These are phyloP conservation scores for Saccharomycopsis selenospora DNA, from an alignment of 805 yeast genomes.

Conservation along the genomic window DNA sequence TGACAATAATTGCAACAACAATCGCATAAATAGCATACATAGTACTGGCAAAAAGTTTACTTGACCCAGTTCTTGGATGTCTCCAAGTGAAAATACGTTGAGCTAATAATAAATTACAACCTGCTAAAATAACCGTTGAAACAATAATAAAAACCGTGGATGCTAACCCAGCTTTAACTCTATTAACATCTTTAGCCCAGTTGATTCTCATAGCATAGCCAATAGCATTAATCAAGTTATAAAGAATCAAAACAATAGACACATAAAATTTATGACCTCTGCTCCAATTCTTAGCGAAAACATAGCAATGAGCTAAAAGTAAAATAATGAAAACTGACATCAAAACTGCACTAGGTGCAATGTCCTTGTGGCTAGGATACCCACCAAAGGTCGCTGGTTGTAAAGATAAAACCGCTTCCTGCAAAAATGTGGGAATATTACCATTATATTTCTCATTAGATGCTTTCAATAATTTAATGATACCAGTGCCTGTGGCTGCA, in stretches of 20 bases:
- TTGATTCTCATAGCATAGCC: conserved; percentile 53
- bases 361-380: conserved; percentile 46
- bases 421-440: conserved; percentile 35
- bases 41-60: conserved; percentile 39
- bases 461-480: conserved; percentile 29
- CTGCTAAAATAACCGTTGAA: conserved; percentile 51
- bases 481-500: conserved; percentile 47
- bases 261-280: conserved; percentile 58
- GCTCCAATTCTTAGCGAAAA: conserved; percentile 41
- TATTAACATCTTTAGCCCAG: conserved; percentile 50
- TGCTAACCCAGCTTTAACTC: conserved; percentile 45
- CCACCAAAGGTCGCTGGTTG: conserved; percentile 57
- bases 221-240: conserved; percentile 44
- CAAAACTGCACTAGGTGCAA: conserved; percentile 55
- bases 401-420: conserved; percentile 22
- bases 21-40: conserved; percentile 46
- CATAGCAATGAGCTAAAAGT: conserved; percentile 37
- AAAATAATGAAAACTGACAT: conserved; percentile 45
- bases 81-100: conserved; percentile 72
- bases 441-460: conserved; percentile 33
- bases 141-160: conserved; percentile 49
- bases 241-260: conserved; percentile 45
- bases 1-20: conserved; percentile 52
- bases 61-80: conserved; percentile 63
- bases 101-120: conserved; percentile 57